These are phyloP conservation scores for Ramaria rubella DNA, from an alignment of 768 basidiomycete species.

Conservation along the genomic window DNA sequence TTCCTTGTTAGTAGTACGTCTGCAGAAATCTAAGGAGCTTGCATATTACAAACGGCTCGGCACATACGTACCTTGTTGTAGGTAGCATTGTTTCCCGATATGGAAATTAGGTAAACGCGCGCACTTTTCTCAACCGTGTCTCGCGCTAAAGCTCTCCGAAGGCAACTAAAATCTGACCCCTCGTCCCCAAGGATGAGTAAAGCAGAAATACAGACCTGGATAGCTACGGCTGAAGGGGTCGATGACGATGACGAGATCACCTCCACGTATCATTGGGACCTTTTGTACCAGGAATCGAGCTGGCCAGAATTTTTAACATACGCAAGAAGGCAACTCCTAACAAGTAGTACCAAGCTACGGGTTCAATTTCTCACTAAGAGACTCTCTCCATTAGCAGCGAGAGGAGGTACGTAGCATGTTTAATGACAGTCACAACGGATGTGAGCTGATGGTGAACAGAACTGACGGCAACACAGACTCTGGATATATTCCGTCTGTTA, in stretches of 20 bases:
- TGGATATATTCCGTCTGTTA: slow-evolving; percentile 69
- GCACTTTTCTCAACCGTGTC: background rate
- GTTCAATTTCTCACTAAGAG: slow-evolving; percentile 59
- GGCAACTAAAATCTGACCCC: background rate
- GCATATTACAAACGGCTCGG: too few relatives aligned
- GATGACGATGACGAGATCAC: slow-evolving; percentile 30
- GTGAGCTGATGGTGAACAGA: slow-evolving; percentile 34
- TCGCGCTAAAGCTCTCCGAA: background rate
- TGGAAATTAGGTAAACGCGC: background rate
- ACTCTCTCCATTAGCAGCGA: slow-evolving; percentile 46
- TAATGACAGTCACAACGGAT: slow-evolving; percentile 5
- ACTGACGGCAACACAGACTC: slow-evolving; percentile 47
- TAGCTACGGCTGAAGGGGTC: slow-evolving; percentile 29
- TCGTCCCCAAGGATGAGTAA: slow-evolving; percentile 18
- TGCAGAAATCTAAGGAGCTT: too few relatives aligned
- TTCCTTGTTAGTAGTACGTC: too few relatives aligned
- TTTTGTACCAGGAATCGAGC: slow-evolving; percentile 45
- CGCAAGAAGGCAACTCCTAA: slow-evolving; percentile 45
- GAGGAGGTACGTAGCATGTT: slow-evolving; percentile 43
- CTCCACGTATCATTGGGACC: slow-evolving; percentile 37
- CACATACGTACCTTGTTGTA: too few relatives aligned
- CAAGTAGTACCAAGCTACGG: slow-evolving; percentile 47
- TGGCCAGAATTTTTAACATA: slow-evolving; percentile 51
- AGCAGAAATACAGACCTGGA: slow-evolving; percentile 60
- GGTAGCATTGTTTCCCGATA: too few relatives aligned